phyloP scores from a whole-genome alignment of 306 rosid genomes.

The Vigna angularis region DNA sequence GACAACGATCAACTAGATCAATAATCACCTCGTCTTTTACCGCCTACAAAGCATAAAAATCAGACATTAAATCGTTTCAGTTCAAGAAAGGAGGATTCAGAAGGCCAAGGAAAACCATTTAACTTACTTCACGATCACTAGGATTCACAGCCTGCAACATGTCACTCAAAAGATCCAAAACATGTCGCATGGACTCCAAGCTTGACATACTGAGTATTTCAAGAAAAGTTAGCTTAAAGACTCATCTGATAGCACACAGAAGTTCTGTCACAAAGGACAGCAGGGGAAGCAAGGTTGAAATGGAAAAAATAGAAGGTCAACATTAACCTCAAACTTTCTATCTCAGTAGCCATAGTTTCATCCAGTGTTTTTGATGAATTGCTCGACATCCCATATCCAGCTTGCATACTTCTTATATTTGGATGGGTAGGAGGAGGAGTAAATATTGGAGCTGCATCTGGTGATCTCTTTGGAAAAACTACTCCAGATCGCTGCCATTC shows the following conservation, averaged over 20 bases:
- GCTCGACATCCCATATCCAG: conserved; percentile 92
- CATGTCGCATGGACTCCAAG: conserved; percentile 87
- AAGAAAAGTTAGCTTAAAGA: conserved; percentile 30
- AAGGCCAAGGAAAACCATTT: conserved; percentile 33
- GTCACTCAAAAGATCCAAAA: conserved; percentile 87
- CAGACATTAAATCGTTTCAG: conserved; percentile 25
- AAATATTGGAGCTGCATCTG: conserved; percentile 81
- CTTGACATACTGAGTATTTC: conserved; percentile 67
- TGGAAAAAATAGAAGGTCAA: conserved; percentile 8
- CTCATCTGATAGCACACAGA: conserved; percentile 22
- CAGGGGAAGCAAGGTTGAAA: conserved; percentile 31
- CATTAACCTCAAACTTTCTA: conserved; percentile 80
- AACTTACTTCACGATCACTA: conserved; percentile 69
- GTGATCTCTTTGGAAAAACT: conserved; percentile 80
- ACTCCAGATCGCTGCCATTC: conserved; percentile 86
- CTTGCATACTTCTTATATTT: conserved; percentile 54
- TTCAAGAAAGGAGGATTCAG: conserved; percentile 25
- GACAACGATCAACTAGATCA: conserved; percentile 88
- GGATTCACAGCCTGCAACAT: conserved; percentile 96
- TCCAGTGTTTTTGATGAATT: conserved; percentile 94
- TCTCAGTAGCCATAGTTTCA: conserved; percentile 97
- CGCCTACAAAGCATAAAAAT: conserved; percentile 61
- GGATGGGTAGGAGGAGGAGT: conserved; percentile 85
- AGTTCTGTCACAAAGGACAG: conserved; percentile 1
- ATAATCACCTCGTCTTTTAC: conserved; percentile 87